Base-by-base conservation (phyloP, 1,139 yeast species). In the Casaregolazyma lundiana region DNA sequence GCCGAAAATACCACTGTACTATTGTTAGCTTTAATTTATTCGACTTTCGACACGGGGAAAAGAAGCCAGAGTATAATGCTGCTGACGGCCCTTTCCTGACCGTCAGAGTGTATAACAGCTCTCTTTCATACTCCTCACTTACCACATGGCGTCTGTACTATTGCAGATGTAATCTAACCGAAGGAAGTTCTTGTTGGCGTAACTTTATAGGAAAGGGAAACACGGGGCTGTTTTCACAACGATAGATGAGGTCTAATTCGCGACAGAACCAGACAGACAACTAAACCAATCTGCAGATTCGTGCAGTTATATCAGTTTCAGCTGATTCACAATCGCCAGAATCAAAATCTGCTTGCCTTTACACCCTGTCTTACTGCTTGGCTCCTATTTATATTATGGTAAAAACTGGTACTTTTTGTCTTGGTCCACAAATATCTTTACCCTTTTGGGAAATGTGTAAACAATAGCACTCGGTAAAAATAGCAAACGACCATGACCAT, bases 1-100 rank as follows among this genome's bases (percentile, higher is more conserved):
- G 57, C 98, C 99, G 70, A 94, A 94, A 67, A 94, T 94, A 67
- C 99, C 99, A 79, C 99, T 58, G 34, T 6, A 26, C 37, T 17
- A 37, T 16, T 30, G 43, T 38, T 44, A 38, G 41, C 36, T 38
- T 34, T 8, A 9, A 20, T 6, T n/a, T 40, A 40, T 20, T 37
- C 22, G 9, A 4, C 5, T 17, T n/a, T n/a, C n/a, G n/a, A n/a
- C n/a, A n/a, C n/a, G n/a, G n/a, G n/a, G n/a, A n/a, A n/a, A n/a
- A n/a, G n/a, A n/a, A n/a, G n/a, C n/a, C n/a, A n/a, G n/a, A n/a
- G n/a, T 5, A 15, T 13, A 30, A 13, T 30, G 5, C 17, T n/a
- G n/a, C n/a, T n/a, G n/a, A n/a, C n/a, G n/a, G n/a, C n/a, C n/a
- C n/a, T n/a, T n/a, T n/a, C n/a, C n/a, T n/a, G n/a, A n/a, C n/a